Conservation (phyloP, 352 stramenopile genomes). For the Nothophytophthora sp. region DNA sequence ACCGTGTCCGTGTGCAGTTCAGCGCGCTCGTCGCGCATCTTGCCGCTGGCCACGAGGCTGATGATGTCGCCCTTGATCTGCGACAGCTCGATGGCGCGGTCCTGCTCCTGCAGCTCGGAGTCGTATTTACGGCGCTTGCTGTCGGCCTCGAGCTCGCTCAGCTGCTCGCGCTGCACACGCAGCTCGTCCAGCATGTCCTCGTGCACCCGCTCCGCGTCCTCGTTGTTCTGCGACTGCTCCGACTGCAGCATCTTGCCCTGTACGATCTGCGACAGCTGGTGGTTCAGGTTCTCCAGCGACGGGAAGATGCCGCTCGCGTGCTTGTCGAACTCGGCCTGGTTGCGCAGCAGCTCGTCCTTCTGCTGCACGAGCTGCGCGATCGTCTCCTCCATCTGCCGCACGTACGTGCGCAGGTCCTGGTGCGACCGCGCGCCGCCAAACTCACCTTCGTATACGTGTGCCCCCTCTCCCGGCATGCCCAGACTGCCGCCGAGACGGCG, state of each 20-base stretch:
- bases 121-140: slow-evolving; percentile 73
- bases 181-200: slow-evolving; percentile 76
- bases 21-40: slow-evolving; percentile 67
- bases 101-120: slow-evolving; percentile 77
- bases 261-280: slow-evolving; percentile 78
- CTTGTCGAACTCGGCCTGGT: slow-evolving; percentile 82
- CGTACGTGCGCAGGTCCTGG: slow-evolving; percentile 64
- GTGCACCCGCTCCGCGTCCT: slow-evolving; percentile 64
- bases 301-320: slow-evolving; percentile 85
- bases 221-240: slow-evolving; percentile 45
- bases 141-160: slow-evolving; percentile 76
- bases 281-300: slow-evolving; percentile 76
- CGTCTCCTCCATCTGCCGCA: slow-evolving; percentile 82
- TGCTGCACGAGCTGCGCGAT: slow-evolving; percentile 79
- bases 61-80: slow-evolving; percentile 79
- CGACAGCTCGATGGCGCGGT: slow-evolving; percentile 67
- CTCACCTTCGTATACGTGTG: slow-evolving; percentile 17
- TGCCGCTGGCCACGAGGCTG: slow-evolving; percentile 57
- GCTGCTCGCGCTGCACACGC: slow-evolving; percentile 64
- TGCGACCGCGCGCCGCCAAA: slow-evolving; percentile 30
- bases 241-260: slow-evolving; percentile 60
- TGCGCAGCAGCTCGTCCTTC: slow-evolving; percentile 72
- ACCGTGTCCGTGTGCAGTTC: slow-evolving; percentile 60
- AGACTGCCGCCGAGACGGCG: too few relatives aligned
- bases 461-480: slow-evolving; percentile 11